Percentiles rank a stretch among this genome's conserved stretches.
These are phyloP conservation scores for Chytriomyces sp. DNA, from an alignment of 192 early-diverging fungal genomes.

Conservation along the genomic window DNA sequence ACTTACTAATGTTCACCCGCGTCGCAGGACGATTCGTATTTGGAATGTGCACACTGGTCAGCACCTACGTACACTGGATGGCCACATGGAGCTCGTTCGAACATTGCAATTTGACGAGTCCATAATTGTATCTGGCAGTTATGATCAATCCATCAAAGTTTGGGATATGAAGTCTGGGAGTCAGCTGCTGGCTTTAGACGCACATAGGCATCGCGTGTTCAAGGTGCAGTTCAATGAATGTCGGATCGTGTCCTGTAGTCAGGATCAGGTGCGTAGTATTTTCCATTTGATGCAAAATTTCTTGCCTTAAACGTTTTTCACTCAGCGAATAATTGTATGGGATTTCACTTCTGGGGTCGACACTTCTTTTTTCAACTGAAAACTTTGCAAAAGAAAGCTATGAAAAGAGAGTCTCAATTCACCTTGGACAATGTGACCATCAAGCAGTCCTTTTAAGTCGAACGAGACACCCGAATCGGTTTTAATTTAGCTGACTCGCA, in stretches of 20 bases:
- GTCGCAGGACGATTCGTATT: slow-evolving; percentile 71
- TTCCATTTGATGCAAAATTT: background rate
- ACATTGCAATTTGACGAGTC: slow-evolving; percentile 69
- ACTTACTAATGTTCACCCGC: too few species aligned
- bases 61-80: slow-evolving; percentile 50
- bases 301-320: background rate
- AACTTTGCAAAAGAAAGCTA: too few species aligned
- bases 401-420: too few species aligned
- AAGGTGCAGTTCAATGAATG: slow-evolving; percentile 81
- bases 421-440: too few species aligned
- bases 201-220: slow-evolving; percentile 62
- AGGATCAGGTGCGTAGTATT: slow-evolving; percentile 35
- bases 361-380: slow-evolving; percentile 37
- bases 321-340: slow-evolving; percentile 69
- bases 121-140: slow-evolving; percentile 82
- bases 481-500: too few species aligned
- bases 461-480: too few species aligned
- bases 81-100: slow-evolving; percentile 71
- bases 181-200: slow-evolving; percentile 34
- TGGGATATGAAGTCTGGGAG: slow-evolving; percentile 77
- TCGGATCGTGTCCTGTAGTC: slow-evolving; percentile 76
- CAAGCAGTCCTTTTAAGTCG: too few species aligned
- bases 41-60: slow-evolving; percentile 69
- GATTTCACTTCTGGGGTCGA: slow-evolving; percentile 71
- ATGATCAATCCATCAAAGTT: slow-evolving; percentile 85